These are phyloP conservation scores for Abortiporus biennis DNA, from an alignment of 1,284 basidiomycete genomes.

Conservation along the genomic window DNA sequence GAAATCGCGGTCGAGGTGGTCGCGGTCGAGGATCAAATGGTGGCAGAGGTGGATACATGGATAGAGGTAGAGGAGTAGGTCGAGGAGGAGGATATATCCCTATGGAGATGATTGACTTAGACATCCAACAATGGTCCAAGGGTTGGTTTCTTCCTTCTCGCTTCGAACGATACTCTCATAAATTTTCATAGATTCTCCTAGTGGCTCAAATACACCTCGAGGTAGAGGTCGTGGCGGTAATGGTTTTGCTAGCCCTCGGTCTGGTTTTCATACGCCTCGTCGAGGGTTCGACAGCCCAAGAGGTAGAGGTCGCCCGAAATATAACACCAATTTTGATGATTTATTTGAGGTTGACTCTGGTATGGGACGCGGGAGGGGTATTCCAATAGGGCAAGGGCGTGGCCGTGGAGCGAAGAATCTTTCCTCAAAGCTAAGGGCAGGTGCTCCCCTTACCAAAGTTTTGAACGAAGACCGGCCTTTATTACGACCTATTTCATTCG, in stretches of 20 bases:
- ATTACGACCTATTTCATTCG: constrained; percentile 59
- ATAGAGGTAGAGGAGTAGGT: constrained; percentile 13
- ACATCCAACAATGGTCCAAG: constrained; percentile 24
- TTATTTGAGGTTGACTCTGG: background rate
- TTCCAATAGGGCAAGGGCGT: background rate
- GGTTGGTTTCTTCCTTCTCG: constrained; percentile 1
- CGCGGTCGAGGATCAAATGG: constrained; percentile 19
- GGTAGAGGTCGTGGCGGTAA: constrained; percentile 19
- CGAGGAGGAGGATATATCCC: constrained; percentile 15
- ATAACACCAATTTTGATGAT: constrained; percentile 10
- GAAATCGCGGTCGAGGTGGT: constrained; percentile 13
- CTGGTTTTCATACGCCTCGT: constrained; percentile 3
- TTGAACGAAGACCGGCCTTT: constrained; percentile 54
- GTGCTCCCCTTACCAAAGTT: constrained; percentile 48
- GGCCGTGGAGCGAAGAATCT: constrained; percentile 13
- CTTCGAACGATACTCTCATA: background rate
- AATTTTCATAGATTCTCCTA: constrained; percentile 1
- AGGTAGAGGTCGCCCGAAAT: constrained; percentile 17
- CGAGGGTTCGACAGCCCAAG: constrained; percentile 10
- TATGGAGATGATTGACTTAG: constrained; percentile 23
- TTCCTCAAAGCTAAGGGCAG: constrained; percentile 18
- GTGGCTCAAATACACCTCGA: constrained; percentile 8
- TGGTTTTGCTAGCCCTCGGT: background rate
- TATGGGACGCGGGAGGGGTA: background rate
- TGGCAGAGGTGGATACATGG: constrained; percentile 12